Evolutionary conservation across 208 protist genomes (phyloP).

Genomic region (Herpetomonas muscarum): DNA sequence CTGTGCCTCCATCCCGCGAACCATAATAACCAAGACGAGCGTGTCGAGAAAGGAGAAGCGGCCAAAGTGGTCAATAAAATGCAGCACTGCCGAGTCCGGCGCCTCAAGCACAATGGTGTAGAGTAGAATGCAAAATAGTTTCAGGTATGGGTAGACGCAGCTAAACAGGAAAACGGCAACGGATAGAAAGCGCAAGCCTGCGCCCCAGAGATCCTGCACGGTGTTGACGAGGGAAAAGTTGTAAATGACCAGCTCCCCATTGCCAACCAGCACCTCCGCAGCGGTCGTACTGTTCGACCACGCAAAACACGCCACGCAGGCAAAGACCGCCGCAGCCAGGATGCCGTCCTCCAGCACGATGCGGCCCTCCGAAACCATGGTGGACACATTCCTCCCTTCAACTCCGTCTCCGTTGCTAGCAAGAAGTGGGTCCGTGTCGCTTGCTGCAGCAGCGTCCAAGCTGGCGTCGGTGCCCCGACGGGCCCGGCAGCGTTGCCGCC

Average conservation of each 20-base stretch:
- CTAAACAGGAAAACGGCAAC: slow-evolving; percentile 90
- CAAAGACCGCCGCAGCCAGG: slow-evolving; percentile 20
- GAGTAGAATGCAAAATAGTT: slow-evolving; percentile 79
- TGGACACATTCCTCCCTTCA: no score
- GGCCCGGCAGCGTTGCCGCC: no score
- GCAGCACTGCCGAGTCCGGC: slow-evolving; percentile 38
- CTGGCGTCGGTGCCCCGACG: no score
- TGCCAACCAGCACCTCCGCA: slow-evolving; percentile 40
- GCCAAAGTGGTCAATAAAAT: slow-evolving; percentile 81
- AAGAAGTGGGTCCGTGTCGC: no score
- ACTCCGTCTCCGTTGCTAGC: no score
- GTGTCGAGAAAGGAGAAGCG: slow-evolving; percentile 94
- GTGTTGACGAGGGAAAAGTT: slow-evolving; percentile 81
- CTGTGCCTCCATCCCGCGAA: slow-evolving; percentile 71
- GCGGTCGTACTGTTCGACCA: slow-evolving; percentile 60
- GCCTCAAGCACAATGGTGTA: slow-evolving; percentile 44
- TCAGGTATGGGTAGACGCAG: slow-evolving; percentile 94
- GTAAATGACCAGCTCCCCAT: slow-evolving; percentile 50
- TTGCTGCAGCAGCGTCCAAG: no score
- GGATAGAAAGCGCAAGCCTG: slow-evolving; percentile 71
- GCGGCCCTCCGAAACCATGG: slow-evolving; percentile 14
- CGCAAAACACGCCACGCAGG: slow-evolving; percentile 27
- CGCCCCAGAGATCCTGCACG: slow-evolving; percentile 82
- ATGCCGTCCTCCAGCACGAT: slow-evolving; percentile 45
- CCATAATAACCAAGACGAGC: slow-evolving; percentile 92